Evolutionary conservation across 202 grass and related monocot genomes (phyloP).

Genomic region (Brachypodium distachyon): DNA sequence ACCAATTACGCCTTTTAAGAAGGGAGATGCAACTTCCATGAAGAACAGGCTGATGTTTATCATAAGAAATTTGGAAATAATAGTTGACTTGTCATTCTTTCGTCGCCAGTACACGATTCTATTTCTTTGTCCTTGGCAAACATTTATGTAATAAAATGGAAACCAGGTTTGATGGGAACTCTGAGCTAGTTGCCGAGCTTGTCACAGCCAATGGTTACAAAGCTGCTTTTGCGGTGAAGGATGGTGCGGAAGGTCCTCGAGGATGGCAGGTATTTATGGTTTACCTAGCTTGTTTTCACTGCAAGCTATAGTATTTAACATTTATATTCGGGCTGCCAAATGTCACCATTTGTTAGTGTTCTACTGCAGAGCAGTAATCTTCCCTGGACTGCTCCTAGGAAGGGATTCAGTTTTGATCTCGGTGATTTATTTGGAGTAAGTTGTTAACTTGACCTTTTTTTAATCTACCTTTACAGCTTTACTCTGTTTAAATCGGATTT

Average conservation of each 20-base stretch:
- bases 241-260: conserved; percentile 76
- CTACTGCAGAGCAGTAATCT: conserved; percentile 75
- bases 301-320: background rate
- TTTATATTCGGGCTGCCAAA: conserved; percentile 8
- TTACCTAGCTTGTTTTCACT: background rate
- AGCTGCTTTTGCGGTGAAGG: conserved; percentile 79
- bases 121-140: conserved; percentile 6
- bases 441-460: background rate
- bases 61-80: background rate
- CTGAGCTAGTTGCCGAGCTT: conserved; percentile 73
- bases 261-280: conserved; percentile 72
- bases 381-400: conserved; percentile 71
- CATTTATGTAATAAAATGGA: conserved; percentile 20
- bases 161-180: conserved; percentile 85
- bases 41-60: background rate
- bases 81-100: background rate
- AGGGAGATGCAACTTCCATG: background rate
- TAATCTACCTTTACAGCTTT: background rate
- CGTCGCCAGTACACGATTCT: background rate
- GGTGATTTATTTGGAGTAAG: conserved; percentile 63
- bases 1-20: background rate
- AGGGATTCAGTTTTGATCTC: conserved; percentile 61
- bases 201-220: conserved; percentile 83
- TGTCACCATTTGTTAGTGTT: conserved; percentile 39
- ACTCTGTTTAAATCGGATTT: background rate